phyloP scores from a whole-genome alignment of 306 rosid genomes.

The Trichosanthes truncata region DNA sequence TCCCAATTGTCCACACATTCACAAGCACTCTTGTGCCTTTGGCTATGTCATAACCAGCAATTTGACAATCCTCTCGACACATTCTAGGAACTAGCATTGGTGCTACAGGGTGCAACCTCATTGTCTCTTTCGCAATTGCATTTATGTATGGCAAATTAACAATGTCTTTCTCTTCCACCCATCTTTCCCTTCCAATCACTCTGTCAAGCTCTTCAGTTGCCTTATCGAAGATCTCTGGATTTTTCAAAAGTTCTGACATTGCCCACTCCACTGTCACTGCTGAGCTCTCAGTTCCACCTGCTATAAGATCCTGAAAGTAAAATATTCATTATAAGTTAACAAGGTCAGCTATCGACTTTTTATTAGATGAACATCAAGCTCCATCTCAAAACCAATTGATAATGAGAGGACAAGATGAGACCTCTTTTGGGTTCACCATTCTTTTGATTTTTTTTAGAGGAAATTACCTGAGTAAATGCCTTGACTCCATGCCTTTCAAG shows the following conservation, averaged over 20 bases:
- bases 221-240: neutral
- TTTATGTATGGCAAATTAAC: neutral
- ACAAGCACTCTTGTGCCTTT: neutral
- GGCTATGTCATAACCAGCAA: neutral
- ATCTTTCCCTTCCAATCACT: conserved; percentile 1
- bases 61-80: neutral
- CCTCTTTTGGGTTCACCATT: no score
- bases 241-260: neutral
- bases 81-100: neutral
- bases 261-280: conserved; percentile 3
- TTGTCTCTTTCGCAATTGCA: neutral
- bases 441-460: neutral
- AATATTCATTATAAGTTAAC: no score
- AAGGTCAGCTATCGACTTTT: no score
- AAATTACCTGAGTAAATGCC: conserved; percentile 31
- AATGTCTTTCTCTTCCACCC: neutral
- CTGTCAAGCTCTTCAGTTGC: neutral
- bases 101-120: neutral
- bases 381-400: no score
- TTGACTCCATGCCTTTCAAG: conserved; percentile 4
- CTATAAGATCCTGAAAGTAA: neutral
- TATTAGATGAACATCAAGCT: no score
- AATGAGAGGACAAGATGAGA: no score
- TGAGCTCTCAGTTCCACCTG: conserved; percentile 2
- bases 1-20: conserved; percentile 1